Percentiles rank a stretch among this genome's conserved stretches.
Conservation (phyloP, 78 protist genomes). For the Dictyostelium citrinum region DNA sequence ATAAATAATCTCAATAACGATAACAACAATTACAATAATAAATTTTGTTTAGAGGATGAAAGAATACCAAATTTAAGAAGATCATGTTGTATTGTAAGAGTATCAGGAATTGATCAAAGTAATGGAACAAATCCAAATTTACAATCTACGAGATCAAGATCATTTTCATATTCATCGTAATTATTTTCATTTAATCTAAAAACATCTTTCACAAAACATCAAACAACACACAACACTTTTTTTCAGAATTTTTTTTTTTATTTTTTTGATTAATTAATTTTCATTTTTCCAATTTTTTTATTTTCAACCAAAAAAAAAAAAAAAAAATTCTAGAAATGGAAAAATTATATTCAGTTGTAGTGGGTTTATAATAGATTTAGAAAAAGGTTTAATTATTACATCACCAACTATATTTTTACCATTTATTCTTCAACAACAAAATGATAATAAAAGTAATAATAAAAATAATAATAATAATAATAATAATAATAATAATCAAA, state of each 20-base stretch:
- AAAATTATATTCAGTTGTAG: constrained; percentile 57
- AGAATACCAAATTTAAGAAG: background rate
- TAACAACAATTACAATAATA: background rate
- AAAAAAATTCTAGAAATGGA: constrained; percentile 35
- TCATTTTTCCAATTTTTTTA: background rate
- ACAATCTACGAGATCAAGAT: background rate
- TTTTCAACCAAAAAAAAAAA: background rate
- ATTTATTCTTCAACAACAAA: constrained; percentile 15
- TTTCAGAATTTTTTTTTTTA: too few species aligned
- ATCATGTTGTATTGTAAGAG: constrained; percentile 48
- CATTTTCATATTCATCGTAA: constrained; percentile 59
- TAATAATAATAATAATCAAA: too few species aligned
- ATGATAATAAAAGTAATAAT: background rate
- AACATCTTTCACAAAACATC: too few species aligned
- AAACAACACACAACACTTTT: too few species aligned
- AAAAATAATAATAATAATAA: background rate
- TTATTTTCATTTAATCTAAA: background rate
- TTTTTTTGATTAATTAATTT: background rate
- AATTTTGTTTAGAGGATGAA: background rate
- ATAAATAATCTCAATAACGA: background rate
- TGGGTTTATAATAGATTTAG: constrained; percentile 57
- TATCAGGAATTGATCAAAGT: constrained; percentile 10
- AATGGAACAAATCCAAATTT: background rate
- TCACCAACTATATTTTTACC: constrained; percentile 57
- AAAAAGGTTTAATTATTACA: constrained; percentile 44